Evolutionary conservation across 2,329 filamentous ascomycete species (phyloP), one percentile per base, ranked within the genome.

Genomic region (Pseudogymnoascus sp.): DNA sequence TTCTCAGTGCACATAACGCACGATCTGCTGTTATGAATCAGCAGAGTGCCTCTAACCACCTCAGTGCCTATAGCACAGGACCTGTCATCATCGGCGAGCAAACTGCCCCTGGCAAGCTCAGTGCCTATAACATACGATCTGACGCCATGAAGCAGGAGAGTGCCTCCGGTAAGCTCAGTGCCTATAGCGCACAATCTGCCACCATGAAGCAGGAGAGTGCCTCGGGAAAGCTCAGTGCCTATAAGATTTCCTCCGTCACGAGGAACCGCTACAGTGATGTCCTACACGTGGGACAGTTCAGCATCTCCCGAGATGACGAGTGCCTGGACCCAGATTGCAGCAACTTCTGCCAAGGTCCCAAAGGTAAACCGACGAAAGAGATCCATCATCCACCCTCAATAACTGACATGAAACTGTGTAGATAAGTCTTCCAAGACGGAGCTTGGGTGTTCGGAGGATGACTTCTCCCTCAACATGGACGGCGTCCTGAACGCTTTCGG

Each of bases 391-490:
- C 4, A 56, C 22, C n/a, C 22, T 56, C 28, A 19, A 12, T 12
- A 3, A 22, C 50, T 56, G n/a, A 56, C 50, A 14, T 33, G 28
- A 10, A 33, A 33, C 8, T 19, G 26, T 33, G 28, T 33, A 56
- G 50, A 22, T 8, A 11, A 33, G 8, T 33, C 50, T 33, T 19
- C 16, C 26, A 56, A 56, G 46, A 19, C 26, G 14, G 46, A 53
- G 14, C 24, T 11, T 11, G 46, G 16, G 6, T 10, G 14, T 16
- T 31, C 24, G 46, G 1, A 16, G n/a, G n/a, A 19, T 33, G 28
- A 56, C n/a, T 56, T 56, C n/a, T 56, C 50, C 10, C 50, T 33
- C n/a, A 33, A 56, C 50, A 56, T 56, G 50, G 50, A 33, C 26
- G 10, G 10, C n/a, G n/a, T 56, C 28, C 2, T 56, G n/a, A 19